A percentile compares a stretch with the other conserved stretches of the same genome.
phyloP scores from a whole-genome alignment of 805 yeast species.

The Ogataea zsoltii region DNA sequence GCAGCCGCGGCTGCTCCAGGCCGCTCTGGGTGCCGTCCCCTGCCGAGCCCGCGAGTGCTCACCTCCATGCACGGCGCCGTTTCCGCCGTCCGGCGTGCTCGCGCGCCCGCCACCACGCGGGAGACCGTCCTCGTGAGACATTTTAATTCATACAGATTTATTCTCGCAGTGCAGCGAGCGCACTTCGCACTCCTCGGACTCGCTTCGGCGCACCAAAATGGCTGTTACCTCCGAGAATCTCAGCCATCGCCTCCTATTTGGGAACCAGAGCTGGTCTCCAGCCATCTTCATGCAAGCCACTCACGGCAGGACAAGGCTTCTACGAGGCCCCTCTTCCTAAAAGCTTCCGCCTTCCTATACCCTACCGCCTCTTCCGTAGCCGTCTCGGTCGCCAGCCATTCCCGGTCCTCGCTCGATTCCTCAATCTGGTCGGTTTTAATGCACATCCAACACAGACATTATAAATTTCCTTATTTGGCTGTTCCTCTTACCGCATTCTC shows the following conservation, averaged over 20 bases:
- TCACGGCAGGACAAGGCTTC: too few species aligned
- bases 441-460: slow-evolving; percentile 1
- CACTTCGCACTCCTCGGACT: background rate
- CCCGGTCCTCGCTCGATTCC: background rate
- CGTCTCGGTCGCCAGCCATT: background rate
- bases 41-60: background rate
- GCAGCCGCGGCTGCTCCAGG: background rate
- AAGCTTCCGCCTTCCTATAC: too few species aligned
- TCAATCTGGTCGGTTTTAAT: slow-evolving; percentile 2
- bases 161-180: background rate
- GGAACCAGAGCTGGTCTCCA: too few species aligned
- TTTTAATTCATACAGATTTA: background rate
- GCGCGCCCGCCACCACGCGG: background rate
- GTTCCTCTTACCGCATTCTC: slow-evolving; percentile 2
- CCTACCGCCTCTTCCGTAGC: too few species aligned
- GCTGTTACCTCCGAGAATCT: too few species aligned
- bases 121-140: background rate
- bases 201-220: background rate
- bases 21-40: background rate
- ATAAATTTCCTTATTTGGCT: slow-evolving; percentile 1
- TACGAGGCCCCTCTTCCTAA: too few species aligned
- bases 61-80: background rate
- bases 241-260: too few species aligned
- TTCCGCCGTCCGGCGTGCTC: slow-evolving; percentile 3
- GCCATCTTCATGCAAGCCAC: too few species aligned